Conservation (phyloP, 495 filamentous ascomycete species). For the Umbilicaria muhlenbergii region DNA sequence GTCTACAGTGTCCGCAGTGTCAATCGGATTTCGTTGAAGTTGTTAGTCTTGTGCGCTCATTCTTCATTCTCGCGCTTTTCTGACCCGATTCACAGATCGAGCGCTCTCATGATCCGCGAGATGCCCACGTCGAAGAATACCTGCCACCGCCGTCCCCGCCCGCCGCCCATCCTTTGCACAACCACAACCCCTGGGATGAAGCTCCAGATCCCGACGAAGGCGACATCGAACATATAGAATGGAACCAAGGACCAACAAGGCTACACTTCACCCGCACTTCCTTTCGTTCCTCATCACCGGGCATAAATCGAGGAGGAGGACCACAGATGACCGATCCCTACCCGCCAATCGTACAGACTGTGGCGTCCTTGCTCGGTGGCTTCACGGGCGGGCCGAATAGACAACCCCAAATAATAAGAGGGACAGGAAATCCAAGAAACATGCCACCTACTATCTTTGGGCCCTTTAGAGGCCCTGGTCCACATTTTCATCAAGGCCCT, state of each 20-base stretch:
- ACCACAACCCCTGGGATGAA: conserved; percentile 18
- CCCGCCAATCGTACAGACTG: background rate
- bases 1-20: conserved; percentile 63
- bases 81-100: conserved; percentile 18
- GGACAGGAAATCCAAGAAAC: too few species aligned
- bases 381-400: background rate
- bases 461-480: too few species aligned
- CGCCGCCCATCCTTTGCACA: conserved; percentile 9
- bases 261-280: conserved; percentile 18
- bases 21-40: conserved; percentile 70
- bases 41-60: conserved; percentile 29
- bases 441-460: too few species aligned
- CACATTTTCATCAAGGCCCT: too few species aligned
- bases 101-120: conserved; percentile 22
- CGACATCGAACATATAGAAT: conserved; percentile 22
- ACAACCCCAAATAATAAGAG: background rate
- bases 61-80: background rate
- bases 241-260: conserved; percentile 19
- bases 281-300: conserved; percentile 11
- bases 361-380: conserved; percentile 6
- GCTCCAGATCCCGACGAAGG: conserved; percentile 24
- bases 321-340: conserved; percentile 10
- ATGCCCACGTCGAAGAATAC: conserved; percentile 9
- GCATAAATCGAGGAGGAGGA: conserved; percentile 1
- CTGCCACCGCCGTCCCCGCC: conserved; percentile 5